A percentile compares a stretch with the other conserved stretches of the same genome.
These are phyloP conservation scores for Coemansia pectinata DNA, from an alignment of 192 early-diverging fungal species.

Conservation along the genomic window DNA sequence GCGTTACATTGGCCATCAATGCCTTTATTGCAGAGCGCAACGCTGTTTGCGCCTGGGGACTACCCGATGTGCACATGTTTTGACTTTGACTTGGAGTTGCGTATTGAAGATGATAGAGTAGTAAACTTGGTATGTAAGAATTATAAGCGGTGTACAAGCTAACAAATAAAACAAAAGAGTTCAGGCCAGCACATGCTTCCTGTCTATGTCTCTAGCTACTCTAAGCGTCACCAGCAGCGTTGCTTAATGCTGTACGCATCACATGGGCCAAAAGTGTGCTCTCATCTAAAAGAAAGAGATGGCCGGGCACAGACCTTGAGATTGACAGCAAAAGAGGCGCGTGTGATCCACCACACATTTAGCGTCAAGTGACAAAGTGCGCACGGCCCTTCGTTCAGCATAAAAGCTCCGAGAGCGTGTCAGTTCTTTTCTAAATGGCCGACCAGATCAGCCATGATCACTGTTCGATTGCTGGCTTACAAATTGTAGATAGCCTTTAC, in stretches of 20 bases:
- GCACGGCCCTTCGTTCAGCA: neutral
- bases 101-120: neutral
- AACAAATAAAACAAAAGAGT: neutral
- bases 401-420: neutral
- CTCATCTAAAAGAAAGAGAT: neutral
- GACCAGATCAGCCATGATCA: neutral
- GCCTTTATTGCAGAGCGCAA: conserved; percentile 1
- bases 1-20: neutral
- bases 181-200: neutral
- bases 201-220: neutral
- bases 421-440: neutral
- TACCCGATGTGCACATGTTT: neutral
- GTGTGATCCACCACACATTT: neutral
- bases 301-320: neutral
- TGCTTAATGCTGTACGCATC: neutral
- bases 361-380: neutral
- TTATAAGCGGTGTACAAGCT: neutral
- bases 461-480: neutral
- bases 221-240: neutral
- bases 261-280: neutral
- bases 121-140: neutral
- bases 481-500: neutral
- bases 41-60: neutral
- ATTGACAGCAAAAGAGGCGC: neutral
- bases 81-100: neutral